These are phyloP conservation scores for Lactarius hengduanensis DNA, from an alignment of 768 basidiomycete genomes.

Conservation along the genomic window DNA sequence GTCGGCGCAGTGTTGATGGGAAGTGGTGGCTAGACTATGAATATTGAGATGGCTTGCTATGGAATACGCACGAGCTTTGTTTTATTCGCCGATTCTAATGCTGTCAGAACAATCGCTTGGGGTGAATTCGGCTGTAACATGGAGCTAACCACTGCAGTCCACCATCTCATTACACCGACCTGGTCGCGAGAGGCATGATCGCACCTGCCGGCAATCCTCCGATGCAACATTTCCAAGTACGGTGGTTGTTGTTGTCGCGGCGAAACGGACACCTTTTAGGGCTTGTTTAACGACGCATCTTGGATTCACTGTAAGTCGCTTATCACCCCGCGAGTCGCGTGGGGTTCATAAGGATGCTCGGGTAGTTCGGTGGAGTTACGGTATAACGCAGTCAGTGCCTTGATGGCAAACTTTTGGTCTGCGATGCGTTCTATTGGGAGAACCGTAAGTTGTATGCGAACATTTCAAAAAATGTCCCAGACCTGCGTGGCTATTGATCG, in stretches of 20 bases:
- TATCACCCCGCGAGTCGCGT: slow-evolving; percentile 37
- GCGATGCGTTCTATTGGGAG: slow-evolving; percentile 65
- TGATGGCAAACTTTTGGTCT: slow-evolving; percentile 78
- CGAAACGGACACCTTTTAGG: slow-evolving; percentile 64
- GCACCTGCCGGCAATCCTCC: slow-evolving; percentile 53
- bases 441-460: slow-evolving; percentile 12
- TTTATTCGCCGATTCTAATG: slow-evolving; percentile 78
- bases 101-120: slow-evolving; percentile 74
- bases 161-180: background rate
- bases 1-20: background rate
- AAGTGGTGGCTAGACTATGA: background rate
- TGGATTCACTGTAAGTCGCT: slow-evolving; percentile 49
- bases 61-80: slow-evolving; percentile 53
- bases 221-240: slow-evolving; percentile 61
- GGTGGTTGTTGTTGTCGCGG: slow-evolving; percentile 81
- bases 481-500: slow-evolving; percentile 40
- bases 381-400: slow-evolving; percentile 71
- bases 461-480: slow-evolving; percentile 19
- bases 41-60: background rate
- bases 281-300: slow-evolving; percentile 66
- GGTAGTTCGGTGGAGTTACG: slow-evolving; percentile 71
- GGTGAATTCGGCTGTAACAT: slow-evolving; percentile 90
- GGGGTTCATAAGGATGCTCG: slow-evolving; percentile 63
- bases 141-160: slow-evolving; percentile 41
- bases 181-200: slow-evolving; percentile 9